Evolutionary conservation across 2,329 filamentous ascomycete species (phyloP), one percentile per base, ranked within the genome.

Genomic region (Pseudofabraea citricarpa): DNA sequence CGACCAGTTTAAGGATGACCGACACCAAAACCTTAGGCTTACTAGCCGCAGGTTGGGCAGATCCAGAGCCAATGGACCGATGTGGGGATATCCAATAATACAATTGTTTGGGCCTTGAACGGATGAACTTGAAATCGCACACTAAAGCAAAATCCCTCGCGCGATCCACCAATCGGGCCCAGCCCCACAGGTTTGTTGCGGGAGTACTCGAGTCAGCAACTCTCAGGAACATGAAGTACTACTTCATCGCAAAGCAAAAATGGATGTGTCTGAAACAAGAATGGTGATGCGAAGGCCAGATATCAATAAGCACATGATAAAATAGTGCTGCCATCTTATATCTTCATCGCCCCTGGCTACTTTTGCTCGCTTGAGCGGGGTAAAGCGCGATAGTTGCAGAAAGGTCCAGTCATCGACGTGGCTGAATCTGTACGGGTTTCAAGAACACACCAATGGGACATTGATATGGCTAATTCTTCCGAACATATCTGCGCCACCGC

Each of bases 341-440:
- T n/a, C n/a, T n/a, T n/a, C n/a, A n/a, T n/a, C 10, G 19, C 10
- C 35, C 35, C 9, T 31, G 41, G 37, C 31, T 23, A 40, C 23
- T 43, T 40, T 35, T 37, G 37, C 49, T 54, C 48, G 46, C 47
- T 54, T 48, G 49, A 47, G 51, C 45, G 46, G 49, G 46, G 49
- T 51, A 51, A 43, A 38, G n/a, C n/a, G 37, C 18, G 18, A 38
- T 36, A 43, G 33, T 35, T 23, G 35, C 33, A 18, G 16, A 13
- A 40, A 31, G 21, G 33, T 39, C 31, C 33, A 36, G 42, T 32
- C 39, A 43, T 23, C 40, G 36, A 15, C 26, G 41, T 41, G 43
- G 43, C 42, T 52, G 38, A 40, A 42, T 36, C 23, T 41, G 41
- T 23, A 40, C 40, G 31, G 41, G 36, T 35, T 46, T 22, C 39